A percentile compares a stretch with the other conserved stretches of the same genome.
These are phyloP conservation scores for Epichloe aotearoae DNA, from an alignment of 2,329 filamentous ascomycete species.

Conservation along the genomic window DNA sequence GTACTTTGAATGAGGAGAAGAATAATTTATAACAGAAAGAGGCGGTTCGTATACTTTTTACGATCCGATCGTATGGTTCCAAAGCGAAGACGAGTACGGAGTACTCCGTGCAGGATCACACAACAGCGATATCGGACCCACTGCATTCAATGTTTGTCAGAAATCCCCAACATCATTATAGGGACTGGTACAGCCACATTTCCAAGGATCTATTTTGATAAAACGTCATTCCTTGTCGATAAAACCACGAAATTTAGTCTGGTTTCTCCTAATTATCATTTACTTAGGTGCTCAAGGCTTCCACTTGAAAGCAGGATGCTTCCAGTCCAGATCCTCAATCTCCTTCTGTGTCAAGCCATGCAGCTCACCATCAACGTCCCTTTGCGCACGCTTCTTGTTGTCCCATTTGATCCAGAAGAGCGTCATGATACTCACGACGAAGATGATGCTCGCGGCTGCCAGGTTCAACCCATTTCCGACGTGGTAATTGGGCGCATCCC, in stretches of 20 bases:
- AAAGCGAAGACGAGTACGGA: neutral
- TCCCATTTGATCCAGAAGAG: slow-evolving; percentile 48
- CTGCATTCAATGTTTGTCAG: too few relatives aligned
- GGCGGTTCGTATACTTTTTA: neutral
- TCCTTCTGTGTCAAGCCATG: slow-evolving; percentile 37
- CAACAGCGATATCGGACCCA: too few relatives aligned
- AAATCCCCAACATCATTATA: slow-evolving; percentile 15
- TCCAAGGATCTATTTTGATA: too few relatives aligned
- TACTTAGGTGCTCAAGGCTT: slow-evolving; percentile 9
- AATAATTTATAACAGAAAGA: neutral
- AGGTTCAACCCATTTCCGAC: slow-evolving; percentile 62
- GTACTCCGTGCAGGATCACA: neutral
- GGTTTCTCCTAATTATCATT: neutral
- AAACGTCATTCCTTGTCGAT: too few relatives aligned
- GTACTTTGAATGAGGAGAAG: neutral
- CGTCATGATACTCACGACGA: slow-evolving; percentile 35
- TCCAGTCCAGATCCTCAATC: slow-evolving; percentile 51
- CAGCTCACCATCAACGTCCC: slow-evolving; percentile 30
- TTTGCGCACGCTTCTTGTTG: slow-evolving; percentile 31
- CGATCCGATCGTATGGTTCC: neutral
- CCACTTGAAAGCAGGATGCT: slow-evolving; percentile 53
- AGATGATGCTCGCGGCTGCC: slow-evolving; percentile 37
- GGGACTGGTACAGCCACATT: too few relatives aligned
- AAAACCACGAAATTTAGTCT: too few relatives aligned
- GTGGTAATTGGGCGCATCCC: slow-evolving; percentile 50